Base-by-base conservation (phyloP, 805 yeast species). In the Sugiyamaella americana region DNA sequence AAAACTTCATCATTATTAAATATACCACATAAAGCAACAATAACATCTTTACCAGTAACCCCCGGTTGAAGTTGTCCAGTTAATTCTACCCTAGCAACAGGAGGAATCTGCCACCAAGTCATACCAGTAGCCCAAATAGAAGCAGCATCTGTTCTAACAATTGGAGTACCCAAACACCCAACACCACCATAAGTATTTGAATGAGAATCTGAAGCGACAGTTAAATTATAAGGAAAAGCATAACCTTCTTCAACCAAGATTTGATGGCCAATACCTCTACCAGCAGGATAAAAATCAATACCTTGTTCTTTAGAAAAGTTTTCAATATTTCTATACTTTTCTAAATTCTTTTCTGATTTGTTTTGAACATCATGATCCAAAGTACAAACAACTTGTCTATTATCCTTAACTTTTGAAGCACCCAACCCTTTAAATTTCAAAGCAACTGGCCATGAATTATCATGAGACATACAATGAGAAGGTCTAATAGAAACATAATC, bases 61-160 rank as follows among this genome's bases (percentile, higher is more conserved):
- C 96, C 96, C 43, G 74, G 68, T 10, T 94, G 96, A 49, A 93
- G 74, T 55, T 76, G 66, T 37, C 96, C 96, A 54, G 75, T 72
- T 47, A 93, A 75, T 64, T 87, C 94, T 6, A 93, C 98, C 59
- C 81, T 79, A 30, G 98, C 98, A 20, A 93, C 98, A 0, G 98
- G 98, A 2, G 99, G 99, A 46, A 93, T 87, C 76, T 94, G 98
- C 98, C 98, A 93, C 99, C 99, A 93, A 2, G 98, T 93, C 69
- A 88, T 95, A 36, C 98, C 98, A 0, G 99, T 93, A 10, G 99
- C 98, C 99, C 99, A 93, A 55, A 93, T 91, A 6, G 97, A 80
- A 3, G 99, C 99, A 19, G 98, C 98, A 67, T 93, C 99, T 0
- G 99, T 93, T 67, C 99, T 79, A 47, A 93, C 99, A 46, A 93